Conservation (phyloP, 352 stramenopile genomes). For the Phytophthora hibernalis region DNA sequence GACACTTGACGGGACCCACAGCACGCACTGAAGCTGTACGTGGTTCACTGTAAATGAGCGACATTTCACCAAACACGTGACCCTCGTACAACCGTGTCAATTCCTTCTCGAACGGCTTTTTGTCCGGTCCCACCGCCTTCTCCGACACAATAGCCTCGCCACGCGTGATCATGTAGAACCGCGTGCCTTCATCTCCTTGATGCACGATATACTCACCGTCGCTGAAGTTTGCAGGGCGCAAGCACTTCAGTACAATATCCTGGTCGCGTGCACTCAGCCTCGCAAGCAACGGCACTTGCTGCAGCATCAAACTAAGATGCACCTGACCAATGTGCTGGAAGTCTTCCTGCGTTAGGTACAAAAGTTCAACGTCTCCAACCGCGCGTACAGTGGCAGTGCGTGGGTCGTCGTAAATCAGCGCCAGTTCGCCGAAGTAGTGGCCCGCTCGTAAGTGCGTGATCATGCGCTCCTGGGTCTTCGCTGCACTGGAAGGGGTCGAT, state of each 20-base stretch:
- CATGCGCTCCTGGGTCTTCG: slow-evolving; percentile 78
- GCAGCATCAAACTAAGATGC: slow-evolving; percentile 88
- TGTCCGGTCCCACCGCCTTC: slow-evolving; percentile 47
- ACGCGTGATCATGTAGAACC: slow-evolving; percentile 92
- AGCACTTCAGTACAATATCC: slow-evolving; percentile 81
- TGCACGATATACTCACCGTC: slow-evolving; percentile 90
- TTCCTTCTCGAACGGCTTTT: slow-evolving; percentile 73
- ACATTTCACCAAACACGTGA: slow-evolving; percentile 92
- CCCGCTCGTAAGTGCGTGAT: slow-evolving; percentile 90
- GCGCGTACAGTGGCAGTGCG: slow-evolving; percentile 83
- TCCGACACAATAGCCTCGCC: slow-evolving; percentile 87
- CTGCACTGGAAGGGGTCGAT: slow-evolving; percentile 36
- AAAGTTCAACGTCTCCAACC: slow-evolving; percentile 77
- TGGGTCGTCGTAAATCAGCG: slow-evolving; percentile 92
- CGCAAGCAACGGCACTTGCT: slow-evolving; percentile 84
- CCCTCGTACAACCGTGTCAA: slow-evolving; percentile 87
- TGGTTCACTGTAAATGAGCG: slow-evolving; percentile 88
- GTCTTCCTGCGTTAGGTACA: slow-evolving; percentile 89
- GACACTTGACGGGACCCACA: slow-evolving; percentile 81
- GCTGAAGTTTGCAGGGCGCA: slow-evolving; percentile 85
- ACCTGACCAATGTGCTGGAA: slow-evolving; percentile 90
- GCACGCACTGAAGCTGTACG: slow-evolving; percentile 85
- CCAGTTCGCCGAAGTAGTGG: slow-evolving; percentile 94
- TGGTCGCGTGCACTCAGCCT: slow-evolving; percentile 77
- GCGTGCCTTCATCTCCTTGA: slow-evolving; percentile 88